Evolutionary conservation across 2,329 filamentous ascomycete genomes (phyloP), one percentile per base, ranked within the genome.

Genomic region (Gnomoniopsis smithogilvyi): DNA sequence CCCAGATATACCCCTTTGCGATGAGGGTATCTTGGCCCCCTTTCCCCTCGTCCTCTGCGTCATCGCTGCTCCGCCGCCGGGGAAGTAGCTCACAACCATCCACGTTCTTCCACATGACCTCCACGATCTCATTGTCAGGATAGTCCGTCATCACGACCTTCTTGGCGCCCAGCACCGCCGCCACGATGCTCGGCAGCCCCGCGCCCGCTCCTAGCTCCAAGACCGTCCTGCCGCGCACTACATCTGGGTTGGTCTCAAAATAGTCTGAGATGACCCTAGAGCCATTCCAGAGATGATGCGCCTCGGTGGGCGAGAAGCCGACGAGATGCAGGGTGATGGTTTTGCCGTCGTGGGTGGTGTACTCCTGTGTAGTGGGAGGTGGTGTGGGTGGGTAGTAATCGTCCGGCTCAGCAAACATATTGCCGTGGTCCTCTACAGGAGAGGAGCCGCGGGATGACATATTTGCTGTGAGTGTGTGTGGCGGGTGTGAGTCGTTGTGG

Each of bases 231-330:
- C 75, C 80, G 15, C 74, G 68, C n/a, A 96, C 80, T 4, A 91
- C 80, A 10, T 73, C 67, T n/a, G 86, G 81, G 64, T 86, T 79
- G 46, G 83, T 76, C 74, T 96, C 91, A 59, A 97, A 85, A 74
- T 92, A 92, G 65, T 86, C 80, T 17, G 92, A 85, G 51, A 94
- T 82, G 43, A 91, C 85, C 63, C 90, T 88, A 61, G 89, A 88
- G 62, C 91, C 93, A 73, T 97, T 96, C 94, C 94, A 98, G 33
- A 97, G 82, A 64, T 90, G 83, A 73, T 97, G 91, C 17, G 91
- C 93, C 84, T 96, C 96, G 15, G 96, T 83, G 24, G 92, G 91
- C 77, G 90, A 94, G 73, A 91, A 87, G 61, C 93, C 93, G 48
- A 96, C 91, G 75, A 97, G 84, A 67, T 90, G 85, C 64, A 96